Percentiles rank a stretch among this genome's conserved stretches.
Conservation (phyloP, 768 basidiomycete species). For the Agaricus subrufescens region DNA sequence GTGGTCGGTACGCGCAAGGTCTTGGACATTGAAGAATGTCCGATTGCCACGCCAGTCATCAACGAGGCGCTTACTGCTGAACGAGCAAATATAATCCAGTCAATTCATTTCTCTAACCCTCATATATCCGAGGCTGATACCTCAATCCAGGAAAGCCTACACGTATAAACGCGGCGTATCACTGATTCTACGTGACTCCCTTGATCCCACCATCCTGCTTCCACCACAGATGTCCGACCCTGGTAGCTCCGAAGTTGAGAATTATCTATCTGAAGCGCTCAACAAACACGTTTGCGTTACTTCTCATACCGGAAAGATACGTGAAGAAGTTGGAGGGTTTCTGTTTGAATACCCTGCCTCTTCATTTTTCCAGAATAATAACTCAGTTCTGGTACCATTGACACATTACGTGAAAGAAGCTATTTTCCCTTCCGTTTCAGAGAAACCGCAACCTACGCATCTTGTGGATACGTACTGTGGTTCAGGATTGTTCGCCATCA, state of each 20-base stretch:
- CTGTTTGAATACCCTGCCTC: conserved; percentile 83
- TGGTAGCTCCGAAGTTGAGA: conserved; percentile 17
- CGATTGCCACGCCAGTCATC: conserved; percentile 80
- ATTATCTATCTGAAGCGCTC: conserved; percentile 32
- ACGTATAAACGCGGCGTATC: conserved; percentile 87
- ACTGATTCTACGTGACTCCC: conserved; percentile 83
- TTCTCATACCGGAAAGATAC: conserved; percentile 72
- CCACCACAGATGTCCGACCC: background rate
- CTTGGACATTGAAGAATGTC: conserved; percentile 97
- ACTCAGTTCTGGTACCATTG: conserved; percentile 80
- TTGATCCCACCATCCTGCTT: conserved; percentile 23
- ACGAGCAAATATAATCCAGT: conserved; percentile 68
- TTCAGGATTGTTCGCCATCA: conserved; percentile 82
- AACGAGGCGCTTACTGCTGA: conserved; percentile 62
- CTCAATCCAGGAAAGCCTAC: conserved; percentile 58
- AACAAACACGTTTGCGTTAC: conserved; percentile 77
- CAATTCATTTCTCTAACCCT: conserved; percentile 15
- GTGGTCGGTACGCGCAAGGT: conserved; percentile 65
- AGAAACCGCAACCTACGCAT: conserved; percentile 46
- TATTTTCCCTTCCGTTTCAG: conserved; percentile 41
- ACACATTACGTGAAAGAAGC: conserved; percentile 79
- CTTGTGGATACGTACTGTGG: conserved; percentile 96
- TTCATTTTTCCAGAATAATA: conserved; percentile 99
- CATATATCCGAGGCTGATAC: background rate
- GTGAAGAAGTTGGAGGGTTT: conserved; percentile 78